Conservation (phyloP, 768 basidiomycete genomes). For the Leccinum variicolor region DNA sequence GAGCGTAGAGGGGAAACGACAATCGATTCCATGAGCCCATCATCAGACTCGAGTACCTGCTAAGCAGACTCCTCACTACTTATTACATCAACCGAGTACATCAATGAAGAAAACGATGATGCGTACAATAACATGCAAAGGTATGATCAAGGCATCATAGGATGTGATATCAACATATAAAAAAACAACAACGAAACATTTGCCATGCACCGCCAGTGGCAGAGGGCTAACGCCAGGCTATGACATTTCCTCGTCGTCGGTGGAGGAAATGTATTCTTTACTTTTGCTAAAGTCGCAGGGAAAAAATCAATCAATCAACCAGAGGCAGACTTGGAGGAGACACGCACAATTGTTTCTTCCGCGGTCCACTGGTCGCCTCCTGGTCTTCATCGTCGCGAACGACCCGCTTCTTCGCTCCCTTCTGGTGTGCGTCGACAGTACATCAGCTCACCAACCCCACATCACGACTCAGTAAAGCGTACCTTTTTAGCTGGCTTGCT, state of each 20-base stretch:
- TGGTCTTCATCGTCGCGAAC: conserved; percentile 80
- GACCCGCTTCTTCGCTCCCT: conserved; percentile 65
- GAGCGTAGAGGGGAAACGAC: too few relatives aligned
- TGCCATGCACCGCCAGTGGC: not conserved
- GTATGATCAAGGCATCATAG: not conserved
- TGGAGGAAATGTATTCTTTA: conserved; percentile 83
- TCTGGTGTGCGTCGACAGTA: conserved; percentile 25
- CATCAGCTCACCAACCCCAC: not conserved
- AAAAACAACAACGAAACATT: not conserved
- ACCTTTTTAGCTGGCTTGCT: conserved; percentile 69
- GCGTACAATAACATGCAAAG: not conserved
- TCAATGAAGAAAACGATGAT: not conserved
- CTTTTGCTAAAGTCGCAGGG: conserved; percentile 62
- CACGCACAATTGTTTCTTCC: conserved; percentile 76
- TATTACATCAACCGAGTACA: too few relatives aligned
- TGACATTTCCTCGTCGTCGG: conserved; percentile 72
- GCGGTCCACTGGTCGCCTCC: conserved; percentile 56
- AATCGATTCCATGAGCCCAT: too few relatives aligned
- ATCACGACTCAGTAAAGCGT: conserved; percentile 4
- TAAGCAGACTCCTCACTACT: too few relatives aligned
- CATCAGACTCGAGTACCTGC: too few relatives aligned
- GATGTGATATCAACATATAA: not conserved
- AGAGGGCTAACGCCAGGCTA: not conserved
- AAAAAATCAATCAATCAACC: not conserved
- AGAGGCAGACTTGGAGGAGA: not conserved